These are phyloP conservation scores for Lagenidium giganteum DNA, from an alignment of 352 stramenopile species.

Conservation along the genomic window DNA sequence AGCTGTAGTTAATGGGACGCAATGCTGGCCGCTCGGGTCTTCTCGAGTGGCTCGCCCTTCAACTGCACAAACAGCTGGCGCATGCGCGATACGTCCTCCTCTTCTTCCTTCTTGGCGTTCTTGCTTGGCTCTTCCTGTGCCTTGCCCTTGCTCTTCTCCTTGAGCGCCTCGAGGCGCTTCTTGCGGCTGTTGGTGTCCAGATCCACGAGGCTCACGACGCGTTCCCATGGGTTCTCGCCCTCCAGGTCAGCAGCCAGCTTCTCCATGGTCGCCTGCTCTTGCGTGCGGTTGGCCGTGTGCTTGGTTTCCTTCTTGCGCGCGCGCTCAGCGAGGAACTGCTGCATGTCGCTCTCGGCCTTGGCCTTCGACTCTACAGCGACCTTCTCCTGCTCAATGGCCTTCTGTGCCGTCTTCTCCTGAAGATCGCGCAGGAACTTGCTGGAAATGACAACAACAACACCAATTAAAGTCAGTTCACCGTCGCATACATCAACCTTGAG, in stretches of 20 bases:
- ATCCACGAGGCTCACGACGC: constrained; percentile 92
- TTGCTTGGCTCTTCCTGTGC: constrained; percentile 29
- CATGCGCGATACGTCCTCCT: constrained; percentile 90
- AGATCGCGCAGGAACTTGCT: constrained; percentile 76
- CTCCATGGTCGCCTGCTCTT: constrained; percentile 93
- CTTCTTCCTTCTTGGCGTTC: constrained; percentile 56
- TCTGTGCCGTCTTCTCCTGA: constrained; percentile 58
- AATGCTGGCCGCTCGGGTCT: constrained; percentile 52
- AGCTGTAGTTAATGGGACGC: constrained; percentile 33
- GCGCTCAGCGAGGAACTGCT: constrained; percentile 81
- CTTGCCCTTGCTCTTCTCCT: constrained; percentile 46
- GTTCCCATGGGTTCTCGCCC: constrained; percentile 93
- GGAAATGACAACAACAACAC: too few relatives aligned
- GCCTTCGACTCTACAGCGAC: constrained; percentile 65
- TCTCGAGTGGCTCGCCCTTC: constrained; percentile 88
- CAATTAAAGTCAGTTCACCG: neutral
- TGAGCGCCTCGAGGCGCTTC: constrained; percentile 60
- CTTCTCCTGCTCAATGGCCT: constrained; percentile 69
- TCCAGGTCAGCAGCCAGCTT: constrained; percentile 92
- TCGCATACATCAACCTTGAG: neutral
- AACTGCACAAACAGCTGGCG: constrained; percentile 92
- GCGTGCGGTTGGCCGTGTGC: constrained; percentile 90
- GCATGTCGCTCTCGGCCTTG: constrained; percentile 62
- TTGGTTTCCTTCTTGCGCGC: constrained; percentile 86
- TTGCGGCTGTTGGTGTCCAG: constrained; percentile 78